Percentiles rank a stretch among this genome's conserved stretches.
Evolutionary conservation across 169 alveolate genomes (phyloP).

Genomic region (Eimeria maxima): DNA sequence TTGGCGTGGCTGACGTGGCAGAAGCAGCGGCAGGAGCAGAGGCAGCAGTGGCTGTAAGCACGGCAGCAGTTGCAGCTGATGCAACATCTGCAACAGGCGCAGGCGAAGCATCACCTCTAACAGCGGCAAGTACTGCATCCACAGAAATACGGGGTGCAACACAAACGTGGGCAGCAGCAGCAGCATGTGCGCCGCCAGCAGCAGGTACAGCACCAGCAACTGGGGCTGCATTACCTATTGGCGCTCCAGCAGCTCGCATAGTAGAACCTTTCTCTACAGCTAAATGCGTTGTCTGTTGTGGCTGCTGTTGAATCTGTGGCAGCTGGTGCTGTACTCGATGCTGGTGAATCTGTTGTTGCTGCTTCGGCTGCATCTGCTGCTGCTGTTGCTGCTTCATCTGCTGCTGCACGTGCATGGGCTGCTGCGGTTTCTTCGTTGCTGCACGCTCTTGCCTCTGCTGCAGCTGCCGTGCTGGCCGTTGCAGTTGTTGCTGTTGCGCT

Average conservation of each 20-base stretch:
- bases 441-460: constrained; percentile 42
- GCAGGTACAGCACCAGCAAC: not conserved
- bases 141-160: not conserved
- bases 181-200: not conserved
- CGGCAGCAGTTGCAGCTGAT: not conserved
- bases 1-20: not conserved
- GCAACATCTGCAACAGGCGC: not conserved
- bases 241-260: not conserved
- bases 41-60: not conserved
- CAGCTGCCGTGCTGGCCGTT: not conserved
- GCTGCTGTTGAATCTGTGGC: not conserved
- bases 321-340: not conserved
- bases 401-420: not conserved
- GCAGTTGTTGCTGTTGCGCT: constrained; percentile 10
- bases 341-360: not conserved
- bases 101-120: not conserved
- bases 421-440: not conserved
- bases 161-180: not conserved
- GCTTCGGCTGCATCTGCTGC: constrained; percentile 14
- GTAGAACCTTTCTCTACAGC: not conserved
- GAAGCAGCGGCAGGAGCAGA: not conserved
- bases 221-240: not conserved
- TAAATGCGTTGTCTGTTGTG: not conserved
- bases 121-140: not conserved
- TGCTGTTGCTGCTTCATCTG: not conserved